A percentile compares a stretch with the other conserved stretches of the same genome.
Evolutionary conservation across 768 basidiomycete genomes (phyloP).

Genomic region (Calvatia gigantea): DNA sequence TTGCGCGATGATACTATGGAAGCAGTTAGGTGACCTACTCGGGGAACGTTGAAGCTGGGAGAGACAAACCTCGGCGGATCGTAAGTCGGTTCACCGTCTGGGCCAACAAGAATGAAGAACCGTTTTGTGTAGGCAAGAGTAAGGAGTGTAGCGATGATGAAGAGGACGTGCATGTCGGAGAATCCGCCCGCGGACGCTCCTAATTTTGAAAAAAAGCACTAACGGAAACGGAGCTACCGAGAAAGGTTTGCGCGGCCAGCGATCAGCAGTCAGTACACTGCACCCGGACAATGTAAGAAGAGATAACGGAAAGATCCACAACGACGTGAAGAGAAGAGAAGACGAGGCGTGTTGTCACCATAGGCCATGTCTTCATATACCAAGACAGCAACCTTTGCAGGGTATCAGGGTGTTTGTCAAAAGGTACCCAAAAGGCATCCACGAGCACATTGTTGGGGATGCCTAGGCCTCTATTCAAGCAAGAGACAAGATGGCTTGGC

Average conservation of each 20-base stretch:
- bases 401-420: too few relatives aligned
- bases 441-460: not conserved
- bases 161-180: conserved; percentile 21
- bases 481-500: not conserved
- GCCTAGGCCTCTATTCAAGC: too few relatives aligned
- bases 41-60: not conserved
- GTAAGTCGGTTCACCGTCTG: conserved; percentile 22
- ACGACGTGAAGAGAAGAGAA: conserved; percentile 11
- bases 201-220: conserved; percentile 11
- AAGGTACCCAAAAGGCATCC: not conserved
- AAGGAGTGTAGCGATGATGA: conserved; percentile 22
- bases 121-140: conserved; percentile 26
- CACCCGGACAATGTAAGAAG: conserved; percentile 3
- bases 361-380: not conserved
- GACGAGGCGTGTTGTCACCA: conserved; percentile 8
- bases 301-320: conserved; percentile 20
- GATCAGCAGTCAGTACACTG: not conserved
- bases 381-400: not conserved
- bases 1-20: conserved; percentile 28
- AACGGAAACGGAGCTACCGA: conserved; percentile 6
- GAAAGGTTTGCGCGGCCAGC: conserved; percentile 6
- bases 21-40: not conserved
- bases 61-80: conserved; percentile 22
- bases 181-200: too few relatives aligned
- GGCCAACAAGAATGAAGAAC: conserved; percentile 31